Conservation (phyloP, 192 early-diverging fungal species). For the Coemansia sp. region DNA sequence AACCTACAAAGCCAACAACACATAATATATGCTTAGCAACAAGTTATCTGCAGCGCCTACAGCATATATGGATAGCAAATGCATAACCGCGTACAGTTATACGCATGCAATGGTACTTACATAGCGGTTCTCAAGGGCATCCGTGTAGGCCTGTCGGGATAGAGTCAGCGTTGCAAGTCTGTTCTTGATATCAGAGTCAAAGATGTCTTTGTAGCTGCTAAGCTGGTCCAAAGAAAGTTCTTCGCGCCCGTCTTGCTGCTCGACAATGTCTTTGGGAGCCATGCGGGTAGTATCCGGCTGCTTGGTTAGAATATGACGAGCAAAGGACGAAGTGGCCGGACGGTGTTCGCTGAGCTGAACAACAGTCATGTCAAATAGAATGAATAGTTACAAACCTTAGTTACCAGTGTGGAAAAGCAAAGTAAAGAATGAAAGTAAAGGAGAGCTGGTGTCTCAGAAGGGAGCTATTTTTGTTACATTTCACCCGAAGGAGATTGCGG, state of each 20-base stretch:
- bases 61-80: not conserved
- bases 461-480: too few relatives aligned
- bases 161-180: constrained; percentile 65
- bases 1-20: constrained; percentile 8
- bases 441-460: too few relatives aligned
- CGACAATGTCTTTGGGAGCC: constrained; percentile 11
- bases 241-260: not conserved
- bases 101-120: constrained; percentile 8
- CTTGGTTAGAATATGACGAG: constrained; percentile 32
- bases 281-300: constrained; percentile 7
- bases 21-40: not conserved
- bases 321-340: constrained; percentile 33
- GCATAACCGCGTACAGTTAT: not conserved
- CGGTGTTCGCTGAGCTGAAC: constrained; percentile 16
- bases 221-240: constrained; percentile 29
- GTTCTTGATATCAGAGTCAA: constrained; percentile 68
- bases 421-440: not conserved
- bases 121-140: constrained; percentile 61
- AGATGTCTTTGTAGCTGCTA: constrained; percentile 35
- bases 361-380: constrained; percentile 36
- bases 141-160: constrained; percentile 57
- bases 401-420: not conserved
- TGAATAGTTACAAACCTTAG: not conserved
- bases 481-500: too few relatives aligned
- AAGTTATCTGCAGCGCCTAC: not conserved